phyloP scores from a whole-genome alignment of 768 basidiomycete genomes.

The Russula compacta region DNA sequence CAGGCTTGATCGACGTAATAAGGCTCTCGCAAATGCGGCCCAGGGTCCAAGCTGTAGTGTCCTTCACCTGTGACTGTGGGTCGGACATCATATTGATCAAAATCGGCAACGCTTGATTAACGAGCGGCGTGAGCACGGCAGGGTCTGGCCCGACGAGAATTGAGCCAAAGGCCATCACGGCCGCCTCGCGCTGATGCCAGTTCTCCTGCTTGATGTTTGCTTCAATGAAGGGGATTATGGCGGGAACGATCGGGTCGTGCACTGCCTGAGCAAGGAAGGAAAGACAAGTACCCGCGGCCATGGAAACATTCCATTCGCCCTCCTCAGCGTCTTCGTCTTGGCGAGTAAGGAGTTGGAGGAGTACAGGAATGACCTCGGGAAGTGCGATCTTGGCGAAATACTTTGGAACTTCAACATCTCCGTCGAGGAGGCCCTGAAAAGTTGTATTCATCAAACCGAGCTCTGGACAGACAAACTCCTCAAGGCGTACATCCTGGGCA shows the following conservation, averaged over 20 bases:
- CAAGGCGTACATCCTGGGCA: conserved; percentile 66
- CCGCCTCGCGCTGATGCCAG: conserved; percentile 95
- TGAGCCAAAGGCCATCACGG: conserved; percentile 96
- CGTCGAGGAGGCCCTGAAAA: conserved; percentile 75
- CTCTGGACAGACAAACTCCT: background rate
- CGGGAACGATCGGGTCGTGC: conserved; percentile 81
- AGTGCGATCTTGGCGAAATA: conserved; percentile 92
- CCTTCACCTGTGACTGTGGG: conserved; percentile 76
- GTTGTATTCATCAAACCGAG: conserved; percentile 5
- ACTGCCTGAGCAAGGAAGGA: conserved; percentile 84
- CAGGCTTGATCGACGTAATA: conserved; percentile 77
- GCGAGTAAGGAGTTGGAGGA: conserved; percentile 77
- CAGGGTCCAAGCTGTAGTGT: conserved; percentile 96
- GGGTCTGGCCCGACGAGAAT: conserved; percentile 97
- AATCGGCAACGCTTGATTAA: conserved; percentile 87
- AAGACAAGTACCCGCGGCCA: conserved; percentile 93
- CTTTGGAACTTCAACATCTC: conserved; percentile 74
- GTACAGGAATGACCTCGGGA: conserved; percentile 89
- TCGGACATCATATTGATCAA: conserved; percentile 96
- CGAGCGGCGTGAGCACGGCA: conserved; percentile 75
- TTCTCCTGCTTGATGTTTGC: conserved; percentile 85
- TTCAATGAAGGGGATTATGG: conserved; percentile 97
- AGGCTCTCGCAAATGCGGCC: conserved; percentile 91
- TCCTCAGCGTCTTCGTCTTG: conserved; percentile 98
- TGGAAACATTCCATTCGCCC: conserved; percentile 97